Evolutionary conservation across 1,284 basidiomycete species (phyloP), one percentile per base, ranked within the genome.

Genomic region (Microbotryum silenes-acaulis): DNA sequence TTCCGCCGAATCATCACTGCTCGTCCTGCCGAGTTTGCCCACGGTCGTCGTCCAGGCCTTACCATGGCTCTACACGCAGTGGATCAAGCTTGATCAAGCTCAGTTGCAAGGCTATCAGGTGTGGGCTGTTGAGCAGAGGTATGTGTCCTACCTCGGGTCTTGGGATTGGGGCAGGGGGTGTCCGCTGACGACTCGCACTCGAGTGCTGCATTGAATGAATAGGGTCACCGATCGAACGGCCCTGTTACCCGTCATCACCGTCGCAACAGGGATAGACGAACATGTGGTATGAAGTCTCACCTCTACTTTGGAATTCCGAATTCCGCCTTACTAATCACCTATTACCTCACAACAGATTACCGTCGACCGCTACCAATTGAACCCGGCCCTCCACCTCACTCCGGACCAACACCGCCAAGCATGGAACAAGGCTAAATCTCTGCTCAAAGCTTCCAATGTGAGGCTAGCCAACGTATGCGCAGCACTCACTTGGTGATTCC

Each of bases 41-140:
- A 6, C 25, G 12, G 23, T 29, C 49, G 31, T 44, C 23, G 21
- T 50, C 33, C n/a, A 33, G 8, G 10, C 51, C 47, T 50, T 16
- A 16, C 52, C 59, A 6, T 57, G 60, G 55, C 55, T 56, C 4
- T 18, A 21, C 27, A 27, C 5, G 16, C 37, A 37, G 0, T 57
- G 55, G 55, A 42, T 20, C 44, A 49, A 48, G 20, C n/a, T 31
- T 2, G 45, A 14, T 31, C 27, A 29, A 6, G 37, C 29, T 4
- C 18, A 47, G 7, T 29, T 62, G 7, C 16, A 8, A 4, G 56
- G 61, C 5, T 62, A 54, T 23, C 61, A 62, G 42, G 10, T 58
- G 4, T 62, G 47, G 31, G 61, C 53, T 3, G 47, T 62, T 10
- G 56, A 62, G 25, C 61, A 62, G 46, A 31, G 61, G 56, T 54